Base-by-base conservation (phyloP, 108 stramenopile genomes). In the Nannochloropsis salina region DNA sequence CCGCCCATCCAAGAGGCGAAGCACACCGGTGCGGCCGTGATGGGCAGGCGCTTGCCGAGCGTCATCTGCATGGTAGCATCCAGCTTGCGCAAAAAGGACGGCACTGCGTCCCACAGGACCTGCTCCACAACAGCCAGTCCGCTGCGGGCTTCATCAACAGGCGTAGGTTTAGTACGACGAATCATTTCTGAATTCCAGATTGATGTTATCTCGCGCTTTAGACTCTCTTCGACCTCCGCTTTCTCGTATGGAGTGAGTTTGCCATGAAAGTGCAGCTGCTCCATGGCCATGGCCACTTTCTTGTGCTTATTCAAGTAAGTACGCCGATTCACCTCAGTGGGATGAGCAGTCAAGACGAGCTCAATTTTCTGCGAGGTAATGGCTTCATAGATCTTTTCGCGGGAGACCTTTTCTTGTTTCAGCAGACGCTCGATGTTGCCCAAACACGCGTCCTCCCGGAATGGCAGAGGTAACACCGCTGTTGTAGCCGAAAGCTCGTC, bases 1-100 rank as follows among this genome's bases (percentile, higher is more conserved):
- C 96, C 96, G 31, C 96, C 96, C 90, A 98, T 98, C 97, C 97
- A 98, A 9, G 94, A 94, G 6, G 95, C 96, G 86, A 98, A 96
- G 43, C 93, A 92, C 83, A 98, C 92, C 6, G 98, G 98, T 6
- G 94, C 91, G 6, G 86, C 90, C 51, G 95, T 94, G 9, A 97
- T 90, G 9, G 98, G 98, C 18, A 98, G 91, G 43, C 90, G 85
- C 82, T 90, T 92, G 3, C 94, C 94, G 43, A 96, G 88, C 3
- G 92, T 90, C 44, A 91, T 82, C n/a, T 86, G 86, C 43, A 95
- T 93, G 85, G 95, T 94, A 5, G 94, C 94, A 88, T 96, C 94
- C 22, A 98, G 91, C 83, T 96, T 96, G 84, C 98, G 93, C 10
- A 98, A 91, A 89, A 95, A 98, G 20, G 90, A 89, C 9, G 98